phyloP scores from a whole-genome alignment of 2,329 filamentous ascomycete species.

The Bisporella sp. region DNA sequence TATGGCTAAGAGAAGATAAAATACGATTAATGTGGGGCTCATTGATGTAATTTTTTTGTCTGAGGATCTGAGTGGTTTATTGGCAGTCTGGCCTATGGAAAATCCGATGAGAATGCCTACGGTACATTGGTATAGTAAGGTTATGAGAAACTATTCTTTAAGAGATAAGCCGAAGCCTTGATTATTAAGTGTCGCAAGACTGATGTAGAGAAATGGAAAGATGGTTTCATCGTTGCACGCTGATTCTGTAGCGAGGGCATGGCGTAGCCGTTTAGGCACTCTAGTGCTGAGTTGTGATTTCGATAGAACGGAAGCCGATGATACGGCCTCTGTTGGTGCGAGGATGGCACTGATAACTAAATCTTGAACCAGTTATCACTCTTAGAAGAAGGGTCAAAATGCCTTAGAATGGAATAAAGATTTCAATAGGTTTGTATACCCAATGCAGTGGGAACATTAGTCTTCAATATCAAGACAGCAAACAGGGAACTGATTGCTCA shows the following conservation, averaged over 20 bases:
- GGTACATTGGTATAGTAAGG: slow-evolving; percentile 46
- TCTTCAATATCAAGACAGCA: slow-evolving; percentile 38
- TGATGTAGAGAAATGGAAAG: slow-evolving; percentile 48
- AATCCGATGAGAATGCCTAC: slow-evolving; percentile 41
- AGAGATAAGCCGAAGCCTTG: slow-evolving; percentile 31
- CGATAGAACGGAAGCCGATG: slow-evolving; percentile 45
- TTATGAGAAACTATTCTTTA: slow-evolving; percentile 46
- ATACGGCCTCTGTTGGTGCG: slow-evolving; percentile 49
- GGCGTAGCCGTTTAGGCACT: slow-evolving; percentile 42
- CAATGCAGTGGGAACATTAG: slow-evolving; percentile 34
- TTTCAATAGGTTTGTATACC: too few relatives aligned
- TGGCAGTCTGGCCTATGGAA: slow-evolving; percentile 38
- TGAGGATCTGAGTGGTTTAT: slow-evolving; percentile 40
- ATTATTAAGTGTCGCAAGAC: slow-evolving; percentile 36
- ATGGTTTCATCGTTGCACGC: slow-evolving; percentile 49
- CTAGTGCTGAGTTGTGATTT: slow-evolving; percentile 45
- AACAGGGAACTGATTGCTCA: slow-evolving; percentile 40
- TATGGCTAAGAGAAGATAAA: slow-evolving; percentile 47
- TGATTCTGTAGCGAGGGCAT: slow-evolving; percentile 45
- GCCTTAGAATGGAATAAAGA: too few relatives aligned
- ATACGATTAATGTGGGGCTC: slow-evolving; percentile 42
- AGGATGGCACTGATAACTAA: slow-evolving; percentile 46
- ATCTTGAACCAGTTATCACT: too few relatives aligned
- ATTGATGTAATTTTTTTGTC: slow-evolving; percentile 42
- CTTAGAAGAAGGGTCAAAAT: too few relatives aligned